Percentiles rank a stretch among this genome's conserved stretches.
Evolutionary conservation across 106 monocot genomes (phyloP).

Genomic region (Iris macrosiphon): DNA sequence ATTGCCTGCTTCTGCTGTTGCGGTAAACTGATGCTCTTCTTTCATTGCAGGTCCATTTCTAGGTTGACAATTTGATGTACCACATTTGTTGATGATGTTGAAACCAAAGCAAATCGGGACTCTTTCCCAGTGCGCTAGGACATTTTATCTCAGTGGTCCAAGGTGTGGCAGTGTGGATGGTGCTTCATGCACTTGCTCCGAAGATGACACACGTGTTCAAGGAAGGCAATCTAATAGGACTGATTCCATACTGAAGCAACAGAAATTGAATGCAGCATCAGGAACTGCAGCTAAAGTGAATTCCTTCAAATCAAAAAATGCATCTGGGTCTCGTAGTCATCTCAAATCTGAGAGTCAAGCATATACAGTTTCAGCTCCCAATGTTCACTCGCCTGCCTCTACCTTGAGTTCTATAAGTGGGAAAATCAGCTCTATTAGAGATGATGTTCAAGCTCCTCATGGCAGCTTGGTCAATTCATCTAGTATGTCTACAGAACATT

Average conservation of each 20-base stretch:
- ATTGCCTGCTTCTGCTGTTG: too few species aligned
- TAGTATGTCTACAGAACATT: conserved; percentile 20
- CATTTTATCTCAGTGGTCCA: conserved; percentile 66
- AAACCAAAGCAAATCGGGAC: conserved; percentile 78
- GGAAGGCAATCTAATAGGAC: conserved; percentile 30
- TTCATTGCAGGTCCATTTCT: conserved; percentile 4
- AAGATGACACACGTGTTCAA: conserved; percentile 57
- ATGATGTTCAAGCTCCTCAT: conserved; percentile 4
- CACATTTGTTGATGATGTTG: conserved; percentile 42
- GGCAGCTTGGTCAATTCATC: conserved; percentile 20
- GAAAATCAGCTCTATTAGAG: background rate
- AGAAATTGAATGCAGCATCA: conserved; percentile 12
- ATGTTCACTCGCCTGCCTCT: conserved; percentile 16
- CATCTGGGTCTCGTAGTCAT: conserved; percentile 21
- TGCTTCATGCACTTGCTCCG: conserved; percentile 52
- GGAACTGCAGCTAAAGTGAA: conserved; percentile 8
- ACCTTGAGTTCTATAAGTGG: conserved; percentile 29
- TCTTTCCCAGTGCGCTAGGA: conserved; percentile 77
- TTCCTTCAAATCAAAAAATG: conserved; percentile 27
- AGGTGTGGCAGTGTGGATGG: conserved; percentile 55
- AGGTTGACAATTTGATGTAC: background rate
- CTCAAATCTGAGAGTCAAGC: conserved; percentile 9
- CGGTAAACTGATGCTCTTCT: too few species aligned
- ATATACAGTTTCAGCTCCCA: conserved; percentile 11
- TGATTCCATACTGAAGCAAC: conserved; percentile 17